Conservation (phyloP, 176 grass and related monocot genomes). For the Paspalum notatum region DNA sequence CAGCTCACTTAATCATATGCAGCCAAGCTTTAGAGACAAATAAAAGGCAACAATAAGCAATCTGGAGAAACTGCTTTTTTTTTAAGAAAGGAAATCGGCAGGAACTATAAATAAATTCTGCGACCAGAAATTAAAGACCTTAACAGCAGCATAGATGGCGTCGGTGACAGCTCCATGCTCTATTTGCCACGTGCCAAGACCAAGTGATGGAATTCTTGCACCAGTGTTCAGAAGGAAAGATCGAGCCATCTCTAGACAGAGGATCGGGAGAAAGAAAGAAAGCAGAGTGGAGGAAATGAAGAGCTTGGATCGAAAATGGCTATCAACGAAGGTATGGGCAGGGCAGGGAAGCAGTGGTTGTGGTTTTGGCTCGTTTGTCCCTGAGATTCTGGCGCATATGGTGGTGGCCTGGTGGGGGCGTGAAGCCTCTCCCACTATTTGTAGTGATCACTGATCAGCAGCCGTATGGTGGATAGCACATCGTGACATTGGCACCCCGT, state of each 20-base stretch:
- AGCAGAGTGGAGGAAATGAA: not conserved
- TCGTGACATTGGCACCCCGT: too few relatives aligned
- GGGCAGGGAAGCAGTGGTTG: not conserved
- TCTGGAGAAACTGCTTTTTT: not conserved
- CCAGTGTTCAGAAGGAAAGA: conserved; percentile 63
- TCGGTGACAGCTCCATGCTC: conserved; percentile 27
- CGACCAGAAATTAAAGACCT: conserved; percentile 41
- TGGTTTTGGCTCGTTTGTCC: not conserved
- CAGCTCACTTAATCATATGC: not conserved
- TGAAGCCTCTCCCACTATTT: too few relatives aligned
- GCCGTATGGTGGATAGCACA: too few relatives aligned
- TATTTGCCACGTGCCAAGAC: conserved; percentile 58
- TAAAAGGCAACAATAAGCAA: conserved; percentile 18
- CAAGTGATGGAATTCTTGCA: conserved; percentile 53
- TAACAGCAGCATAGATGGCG: conserved; percentile 52
- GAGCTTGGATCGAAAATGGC: not conserved
- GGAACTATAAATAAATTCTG: not conserved
- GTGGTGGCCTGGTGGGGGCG: not conserved
- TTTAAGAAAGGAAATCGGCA: not conserved
- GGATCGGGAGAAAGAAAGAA: not conserved
- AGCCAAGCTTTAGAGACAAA: not conserved
- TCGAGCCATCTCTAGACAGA: conserved; percentile 7
- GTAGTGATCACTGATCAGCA: too few relatives aligned
- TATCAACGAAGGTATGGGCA: not conserved
- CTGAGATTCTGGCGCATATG: not conserved